Evolutionary conservation across 805 yeast species (phyloP).

Genomic region (Starmerella ratchasimensis): DNA sequence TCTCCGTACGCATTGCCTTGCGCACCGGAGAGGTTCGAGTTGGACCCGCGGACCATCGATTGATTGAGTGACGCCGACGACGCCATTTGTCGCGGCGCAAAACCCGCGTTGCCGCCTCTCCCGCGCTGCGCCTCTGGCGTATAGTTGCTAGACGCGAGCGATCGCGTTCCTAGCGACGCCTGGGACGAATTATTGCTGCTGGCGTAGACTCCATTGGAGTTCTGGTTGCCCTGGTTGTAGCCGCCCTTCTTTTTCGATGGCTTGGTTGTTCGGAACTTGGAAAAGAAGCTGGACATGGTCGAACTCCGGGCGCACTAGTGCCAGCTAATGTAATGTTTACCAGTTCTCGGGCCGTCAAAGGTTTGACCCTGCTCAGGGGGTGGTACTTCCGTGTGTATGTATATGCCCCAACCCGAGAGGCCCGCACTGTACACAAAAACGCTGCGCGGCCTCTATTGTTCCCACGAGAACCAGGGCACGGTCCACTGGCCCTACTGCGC

Average conservation of each 20-base stretch:
- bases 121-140: background rate
- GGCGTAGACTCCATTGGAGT: conserved; percentile 2
- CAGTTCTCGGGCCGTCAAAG: no score
- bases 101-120: background rate
- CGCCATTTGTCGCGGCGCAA: background rate
- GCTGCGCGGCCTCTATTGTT: no score
- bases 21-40: background rate
- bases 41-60: background rate
- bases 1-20: no score
- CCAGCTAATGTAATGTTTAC: no score
- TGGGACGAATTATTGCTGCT: conserved; percentile 15
- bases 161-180: conserved; percentile 8
- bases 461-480: no score
- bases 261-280: conserved; percentile 13
- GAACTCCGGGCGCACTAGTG: no score
- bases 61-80: conserved; percentile 3
- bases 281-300: conserved; percentile 19
- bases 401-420: no score
- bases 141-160: conserved; percentile 3
- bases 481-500: no score
- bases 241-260: conserved; percentile 14
- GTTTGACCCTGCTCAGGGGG: no score
- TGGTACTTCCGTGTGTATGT: no score
- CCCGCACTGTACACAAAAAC: no score
- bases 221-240: background rate